phyloP scores from a whole-genome alignment of 2,329 filamentous ascomycete species.

The Penicillium sp. region DNA sequence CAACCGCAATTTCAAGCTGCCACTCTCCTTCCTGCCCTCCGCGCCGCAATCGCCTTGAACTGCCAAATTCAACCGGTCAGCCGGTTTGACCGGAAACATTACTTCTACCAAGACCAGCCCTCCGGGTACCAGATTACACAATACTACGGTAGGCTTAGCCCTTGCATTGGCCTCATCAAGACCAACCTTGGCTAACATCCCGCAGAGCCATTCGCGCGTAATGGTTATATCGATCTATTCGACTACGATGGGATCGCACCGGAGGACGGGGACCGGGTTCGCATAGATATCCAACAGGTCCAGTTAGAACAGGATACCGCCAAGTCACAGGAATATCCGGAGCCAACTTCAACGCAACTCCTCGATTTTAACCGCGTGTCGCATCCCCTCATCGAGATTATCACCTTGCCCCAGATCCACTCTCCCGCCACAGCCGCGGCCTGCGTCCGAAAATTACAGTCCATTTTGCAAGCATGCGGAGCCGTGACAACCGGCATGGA shows the following conservation, averaged over 20 bases:
- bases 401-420: conserved; percentile 86
- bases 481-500: conserved; percentile 93
- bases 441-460: conserved; percentile 84
- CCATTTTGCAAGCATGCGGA: conserved; percentile 74
- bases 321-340: conserved; percentile 74
- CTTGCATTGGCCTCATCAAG: background rate
- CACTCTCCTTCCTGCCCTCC: conserved; percentile 82
- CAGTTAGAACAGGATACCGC: conserved; percentile 98
- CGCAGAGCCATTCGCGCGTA: conserved; percentile 61
- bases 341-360: conserved; percentile 68
- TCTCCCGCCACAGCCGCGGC: conserved; percentile 84
- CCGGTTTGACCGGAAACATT: conserved; percentile 94
- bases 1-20: conserved; percentile 83
- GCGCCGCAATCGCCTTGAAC: conserved; percentile 80
- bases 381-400: conserved; percentile 89
- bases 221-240: conserved; percentile 71
- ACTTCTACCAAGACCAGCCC: conserved; percentile 98
- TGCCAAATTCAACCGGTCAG: conserved; percentile 77
- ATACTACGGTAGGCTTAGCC: conserved; percentile 64
- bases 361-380: conserved; percentile 95
- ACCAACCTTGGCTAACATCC: background rate
- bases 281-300: conserved; percentile 84
- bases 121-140: conserved; percentile 97
- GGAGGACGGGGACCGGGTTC: conserved; percentile 69
- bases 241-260: conserved; percentile 76